Percentiles rank a stretch among this genome's conserved stretches.
These are phyloP conservation scores for Tolypocladium ovalisporum DNA, from an alignment of 2,329 filamentous ascomycete species.

Conservation along the genomic window DNA sequence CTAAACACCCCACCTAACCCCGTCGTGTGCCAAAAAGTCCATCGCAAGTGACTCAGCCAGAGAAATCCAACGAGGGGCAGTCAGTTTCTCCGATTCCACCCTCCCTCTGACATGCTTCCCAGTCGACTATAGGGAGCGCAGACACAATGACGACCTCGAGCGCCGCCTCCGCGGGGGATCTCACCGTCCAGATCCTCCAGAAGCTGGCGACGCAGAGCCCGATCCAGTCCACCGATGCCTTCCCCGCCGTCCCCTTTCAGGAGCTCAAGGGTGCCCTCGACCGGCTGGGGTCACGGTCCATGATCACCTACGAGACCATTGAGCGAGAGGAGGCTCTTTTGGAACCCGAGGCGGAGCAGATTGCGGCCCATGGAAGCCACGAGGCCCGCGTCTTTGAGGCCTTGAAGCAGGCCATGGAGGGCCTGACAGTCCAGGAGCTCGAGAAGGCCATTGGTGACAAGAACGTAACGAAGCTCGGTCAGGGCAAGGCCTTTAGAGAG, in stretches of 20 bases:
- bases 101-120: neutral
- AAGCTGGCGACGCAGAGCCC: constrained; percentile 53
- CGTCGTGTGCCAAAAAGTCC: neutral
- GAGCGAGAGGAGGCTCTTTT: constrained; percentile 69
- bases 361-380: constrained; percentile 66
- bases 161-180: constrained; percentile 35
- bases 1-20: neutral
- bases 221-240: constrained; percentile 57
- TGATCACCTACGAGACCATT: constrained; percentile 77
- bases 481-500: constrained; percentile 84
- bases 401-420: constrained; percentile 60
- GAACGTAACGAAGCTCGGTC: constrained; percentile 69
- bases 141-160: constrained; percentile 31
- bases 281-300: constrained; percentile 70
- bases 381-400: constrained; percentile 76
- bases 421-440: constrained; percentile 68
- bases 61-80: neutral
- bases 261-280: constrained; percentile 82
- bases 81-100: neutral
- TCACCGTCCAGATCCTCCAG: constrained; percentile 54
- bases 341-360: constrained; percentile 63
- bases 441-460: constrained; percentile 61
- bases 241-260: constrained; percentile 54
- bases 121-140: neutral
- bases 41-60: constrained; percentile 2